Conservation (phyloP, 805 yeast genomes). For the Ogataea polymorpha region DNA sequence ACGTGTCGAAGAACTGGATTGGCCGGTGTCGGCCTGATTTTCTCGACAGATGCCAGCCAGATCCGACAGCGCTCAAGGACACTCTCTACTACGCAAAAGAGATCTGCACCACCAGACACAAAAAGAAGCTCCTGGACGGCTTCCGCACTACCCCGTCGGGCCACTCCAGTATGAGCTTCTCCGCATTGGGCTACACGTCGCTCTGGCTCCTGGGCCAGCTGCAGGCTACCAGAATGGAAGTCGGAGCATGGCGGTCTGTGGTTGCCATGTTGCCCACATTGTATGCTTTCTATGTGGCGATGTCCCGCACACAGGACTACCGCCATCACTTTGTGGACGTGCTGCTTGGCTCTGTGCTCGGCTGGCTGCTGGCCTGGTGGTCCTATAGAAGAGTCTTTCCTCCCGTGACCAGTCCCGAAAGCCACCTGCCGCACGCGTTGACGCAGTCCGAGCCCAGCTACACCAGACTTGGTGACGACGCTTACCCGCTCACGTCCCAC, state of each 20-base stretch:
- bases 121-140: conserved; percentile 54
- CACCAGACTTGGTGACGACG: conserved; percentile 4
- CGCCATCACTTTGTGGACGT: conserved; percentile 92
- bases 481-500: conserved; percentile 14
- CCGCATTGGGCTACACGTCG: conserved; percentile 61
- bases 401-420: conserved; percentile 25
- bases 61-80: conserved; percentile 51
- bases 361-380: conserved; percentile 57
- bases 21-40: conserved; percentile 94
- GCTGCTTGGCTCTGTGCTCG: conserved; percentile 66
- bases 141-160: conserved; percentile 83
- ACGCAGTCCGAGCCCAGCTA: conserved; percentile 9
- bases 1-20: conserved; percentile 73
- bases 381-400: conserved; percentile 57
- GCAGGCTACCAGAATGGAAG: conserved; percentile 33
- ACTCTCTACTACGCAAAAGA: conserved; percentile 57
- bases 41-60: conserved; percentile 78
- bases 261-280: conserved; percentile 54
- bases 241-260: conserved; percentile 63
- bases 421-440: conserved; percentile 40
- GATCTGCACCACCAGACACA: conserved; percentile 56
- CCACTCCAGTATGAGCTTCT: conserved; percentile 68
- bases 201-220: conserved; percentile 71
- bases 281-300: conserved; percentile 73
- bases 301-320: conserved; percentile 86